These are phyloP conservation scores for Choiromyces venosus DNA, from an alignment of 495 filamentous ascomycete species.

Conservation along the genomic window DNA sequence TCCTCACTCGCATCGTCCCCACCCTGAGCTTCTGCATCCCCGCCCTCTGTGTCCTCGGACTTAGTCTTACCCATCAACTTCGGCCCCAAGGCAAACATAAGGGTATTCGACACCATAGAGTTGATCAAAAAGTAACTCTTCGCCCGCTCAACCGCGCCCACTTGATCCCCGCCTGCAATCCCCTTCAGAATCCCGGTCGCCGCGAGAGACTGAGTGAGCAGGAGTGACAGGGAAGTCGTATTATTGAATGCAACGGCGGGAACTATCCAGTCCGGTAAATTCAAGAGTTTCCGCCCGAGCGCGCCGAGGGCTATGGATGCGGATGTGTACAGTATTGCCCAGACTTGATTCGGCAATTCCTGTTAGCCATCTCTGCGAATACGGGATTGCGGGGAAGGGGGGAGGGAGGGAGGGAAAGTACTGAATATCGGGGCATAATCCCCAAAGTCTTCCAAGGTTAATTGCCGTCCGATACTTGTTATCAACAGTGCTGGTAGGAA, in stretches of 20 bases:
- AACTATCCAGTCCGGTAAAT: slow-evolving; percentile 61
- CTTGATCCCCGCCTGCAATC: slow-evolving; percentile 50
- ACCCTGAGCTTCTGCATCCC: slow-evolving; percentile 40
- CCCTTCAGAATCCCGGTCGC: slow-evolving; percentile 58
- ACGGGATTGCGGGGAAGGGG: neutral
- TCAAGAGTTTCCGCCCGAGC: slow-evolving; percentile 47
- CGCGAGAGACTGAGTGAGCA: slow-evolving; percentile 61
- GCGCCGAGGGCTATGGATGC: slow-evolving; percentile 53
- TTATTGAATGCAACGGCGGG: slow-evolving; percentile 72
- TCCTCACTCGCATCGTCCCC: slow-evolving; percentile 37
- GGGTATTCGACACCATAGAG: slow-evolving; percentile 57
- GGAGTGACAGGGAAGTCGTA: slow-evolving; percentile 63
- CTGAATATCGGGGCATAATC: slow-evolving; percentile 55
- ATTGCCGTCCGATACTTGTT: slow-evolving; percentile 60
- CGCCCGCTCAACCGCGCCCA: slow-evolving; percentile 56
- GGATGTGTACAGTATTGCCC: slow-evolving; percentile 55
- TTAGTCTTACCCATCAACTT: slow-evolving; percentile 52
- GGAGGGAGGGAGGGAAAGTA: neutral
- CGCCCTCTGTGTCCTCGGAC: slow-evolving; percentile 27
- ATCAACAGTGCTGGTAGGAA: slow-evolving; percentile 68
- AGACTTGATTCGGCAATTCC: slow-evolving; percentile 44
- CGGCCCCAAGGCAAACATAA: slow-evolving; percentile 63
- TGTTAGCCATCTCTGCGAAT: slow-evolving; percentile 3
- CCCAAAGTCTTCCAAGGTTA: slow-evolving; percentile 53
- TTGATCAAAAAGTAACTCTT: slow-evolving; percentile 66